A percentile compares a stretch with the other conserved stretches of the same genome.
phyloP scores from a whole-genome alignment of 2,329 filamentous ascomycete species.

The Apiospora aurea region DNA sequence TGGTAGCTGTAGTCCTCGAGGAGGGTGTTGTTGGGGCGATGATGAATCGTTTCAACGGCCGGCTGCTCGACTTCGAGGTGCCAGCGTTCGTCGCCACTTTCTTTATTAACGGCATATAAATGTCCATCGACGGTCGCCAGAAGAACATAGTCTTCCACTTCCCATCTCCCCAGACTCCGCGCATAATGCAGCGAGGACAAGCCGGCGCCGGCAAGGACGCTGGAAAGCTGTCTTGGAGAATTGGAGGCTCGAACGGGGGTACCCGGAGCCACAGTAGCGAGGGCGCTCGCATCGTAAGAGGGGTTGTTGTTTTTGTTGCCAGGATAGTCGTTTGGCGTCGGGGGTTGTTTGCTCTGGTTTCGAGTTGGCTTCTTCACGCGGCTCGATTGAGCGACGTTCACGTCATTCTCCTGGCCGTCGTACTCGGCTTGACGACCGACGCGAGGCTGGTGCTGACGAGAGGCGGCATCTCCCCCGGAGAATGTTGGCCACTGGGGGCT shows the following conservation, averaged over 20 bases:
- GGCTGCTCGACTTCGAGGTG: constrained; percentile 82
- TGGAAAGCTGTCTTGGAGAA: constrained; percentile 71
- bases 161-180: constrained; percentile 98
- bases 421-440: constrained; percentile 30
- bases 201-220: constrained; percentile 61
- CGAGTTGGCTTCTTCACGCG: neutral
- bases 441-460: constrained; percentile 25
- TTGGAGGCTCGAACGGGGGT: constrained; percentile 92
- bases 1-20: constrained; percentile 62
- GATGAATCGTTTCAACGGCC: constrained; percentile 89
- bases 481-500: constrained; percentile 37
- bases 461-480: constrained; percentile 30
- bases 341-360: constrained; percentile 10
- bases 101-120: constrained; percentile 88
- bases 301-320: constrained; percentile 18
- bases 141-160: constrained; percentile 99
- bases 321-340: constrained; percentile 24
- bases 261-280: constrained; percentile 97
- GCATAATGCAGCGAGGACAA: constrained; percentile 86
- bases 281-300: constrained; percentile 84
- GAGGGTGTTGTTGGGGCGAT: constrained; percentile 71
- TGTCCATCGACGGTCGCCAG: constrained; percentile 99
- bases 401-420: constrained; percentile 3
- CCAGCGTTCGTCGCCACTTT: constrained; percentile 86
- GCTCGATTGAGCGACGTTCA: constrained; percentile 14